Percentiles rank a stretch among this genome's conserved stretches.
phyloP scores from a whole-genome alignment of 495 filamentous ascomycete genomes.

The Symbiotaphrina buchneri region DNA sequence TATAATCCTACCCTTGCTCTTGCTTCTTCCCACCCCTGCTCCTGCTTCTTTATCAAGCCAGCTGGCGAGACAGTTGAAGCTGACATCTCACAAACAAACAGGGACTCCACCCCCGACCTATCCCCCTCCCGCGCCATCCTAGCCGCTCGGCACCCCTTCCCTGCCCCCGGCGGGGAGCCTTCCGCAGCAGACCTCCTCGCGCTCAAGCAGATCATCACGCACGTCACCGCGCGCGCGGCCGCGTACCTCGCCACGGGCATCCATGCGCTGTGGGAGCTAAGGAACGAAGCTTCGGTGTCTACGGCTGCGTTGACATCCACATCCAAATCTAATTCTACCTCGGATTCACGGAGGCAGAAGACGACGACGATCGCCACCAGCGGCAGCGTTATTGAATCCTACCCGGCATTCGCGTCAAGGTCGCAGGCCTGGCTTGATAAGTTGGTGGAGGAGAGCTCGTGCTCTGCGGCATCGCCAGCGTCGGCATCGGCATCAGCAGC shows the following conservation, averaged over 20 bases:
- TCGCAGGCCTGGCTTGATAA: no score
- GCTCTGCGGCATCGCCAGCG: no score
- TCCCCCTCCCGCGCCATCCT: constrained; percentile 22
- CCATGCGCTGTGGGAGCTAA: constrained; percentile 38
- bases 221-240: constrained; percentile 35
- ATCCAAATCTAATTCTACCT: no score
- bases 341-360: no score
- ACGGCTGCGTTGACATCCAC: neutral
- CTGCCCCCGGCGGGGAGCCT: constrained; percentile 5
- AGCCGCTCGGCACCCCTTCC: constrained; percentile 25
- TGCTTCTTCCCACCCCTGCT: constrained; percentile 11
- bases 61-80: constrained; percentile 7
- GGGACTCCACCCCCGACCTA: constrained; percentile 20
- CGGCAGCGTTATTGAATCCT: no score
- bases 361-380: no score
- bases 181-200: constrained; percentile 29
- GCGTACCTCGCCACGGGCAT: constrained; percentile 41
- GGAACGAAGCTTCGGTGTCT: constrained; percentile 7
- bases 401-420: no score
- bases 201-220: constrained; percentile 23
- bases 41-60: constrained; percentile 16
- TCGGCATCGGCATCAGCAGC: no score
- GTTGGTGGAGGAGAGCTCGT: no score
- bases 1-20: constrained; percentile 7
- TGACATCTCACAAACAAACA: neutral